phyloP scores from a whole-genome alignment of 257 asterid species.

The Coffea canephora region DNA sequence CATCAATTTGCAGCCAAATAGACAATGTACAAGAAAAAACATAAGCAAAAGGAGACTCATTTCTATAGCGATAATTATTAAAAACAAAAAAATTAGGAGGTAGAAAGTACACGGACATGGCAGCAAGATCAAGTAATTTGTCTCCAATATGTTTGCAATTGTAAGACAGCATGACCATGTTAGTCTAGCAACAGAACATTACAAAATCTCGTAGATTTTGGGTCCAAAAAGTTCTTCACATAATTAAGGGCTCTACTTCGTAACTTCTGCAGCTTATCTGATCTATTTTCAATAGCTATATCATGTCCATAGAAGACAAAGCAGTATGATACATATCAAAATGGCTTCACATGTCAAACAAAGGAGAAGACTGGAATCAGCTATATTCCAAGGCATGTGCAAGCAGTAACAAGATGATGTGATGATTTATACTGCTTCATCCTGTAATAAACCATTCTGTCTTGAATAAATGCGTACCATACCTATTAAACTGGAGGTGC shows the following conservation, averaged over 20 bases:
- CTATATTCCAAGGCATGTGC: not conserved
- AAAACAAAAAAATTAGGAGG: not conserved
- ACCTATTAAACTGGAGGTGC: conserved; percentile 10
- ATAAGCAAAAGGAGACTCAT: not conserved
- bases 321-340: not conserved
- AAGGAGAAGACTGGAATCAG: not conserved
- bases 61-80: not conserved
- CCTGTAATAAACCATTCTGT: not conserved
- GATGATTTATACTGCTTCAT: not conserved
- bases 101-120: not conserved
- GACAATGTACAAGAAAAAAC: not conserved
- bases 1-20: not conserved
- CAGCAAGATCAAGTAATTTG: not conserved
- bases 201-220: not conserved
- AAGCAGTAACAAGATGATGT: not conserved
- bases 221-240: not conserved
- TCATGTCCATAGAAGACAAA: not conserved
- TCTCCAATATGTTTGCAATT: not conserved
- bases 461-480: not conserved
- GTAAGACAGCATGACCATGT: not conserved
- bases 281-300: not conserved
- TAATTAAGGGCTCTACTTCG: not conserved
- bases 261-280: not conserved
- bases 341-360: not conserved
- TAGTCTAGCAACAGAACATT: not conserved